These are phyloP conservation scores for Fusarium poae DNA, from an alignment of 2,329 filamentous ascomycete species.

Conservation along the genomic window DNA sequence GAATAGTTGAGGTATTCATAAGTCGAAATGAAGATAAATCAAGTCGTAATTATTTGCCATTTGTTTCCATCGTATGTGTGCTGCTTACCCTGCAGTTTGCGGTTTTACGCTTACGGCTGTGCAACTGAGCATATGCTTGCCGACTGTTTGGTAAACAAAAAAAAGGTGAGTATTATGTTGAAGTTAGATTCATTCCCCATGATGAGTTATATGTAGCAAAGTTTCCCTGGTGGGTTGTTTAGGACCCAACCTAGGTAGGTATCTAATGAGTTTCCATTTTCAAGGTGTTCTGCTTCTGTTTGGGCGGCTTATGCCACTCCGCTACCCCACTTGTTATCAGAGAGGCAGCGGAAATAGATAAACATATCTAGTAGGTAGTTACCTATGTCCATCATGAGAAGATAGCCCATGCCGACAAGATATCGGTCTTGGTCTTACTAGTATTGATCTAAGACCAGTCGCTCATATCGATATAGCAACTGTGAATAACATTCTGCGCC, in stretches of 20 bases:
- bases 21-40: too few relatives aligned
- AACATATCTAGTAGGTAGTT: neutral
- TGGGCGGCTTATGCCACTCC: neutral
- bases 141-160: neutral
- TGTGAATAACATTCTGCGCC: neutral
- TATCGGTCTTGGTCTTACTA: neutral
- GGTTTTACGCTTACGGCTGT: neutral
- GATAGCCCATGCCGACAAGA: neutral
- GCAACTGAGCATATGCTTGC: neutral
- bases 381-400: neutral
- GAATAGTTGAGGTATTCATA: too few relatives aligned
- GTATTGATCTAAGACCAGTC: neutral
- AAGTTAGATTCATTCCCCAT: too few relatives aligned
- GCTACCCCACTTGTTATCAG: neutral
- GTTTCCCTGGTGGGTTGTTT: neutral
- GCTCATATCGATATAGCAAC: neutral
- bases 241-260: too few relatives aligned
- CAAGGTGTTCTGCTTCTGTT: neutral
- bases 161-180: neutral
- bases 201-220: neutral
- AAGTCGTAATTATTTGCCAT: neutral
- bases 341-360: constrained; percentile 4
- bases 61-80: neutral
- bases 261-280: neutral
- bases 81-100: neutral